phyloP scores from a whole-genome alignment of 2,329 filamentous ascomycete genomes.

The Microdochium nivale region DNA sequence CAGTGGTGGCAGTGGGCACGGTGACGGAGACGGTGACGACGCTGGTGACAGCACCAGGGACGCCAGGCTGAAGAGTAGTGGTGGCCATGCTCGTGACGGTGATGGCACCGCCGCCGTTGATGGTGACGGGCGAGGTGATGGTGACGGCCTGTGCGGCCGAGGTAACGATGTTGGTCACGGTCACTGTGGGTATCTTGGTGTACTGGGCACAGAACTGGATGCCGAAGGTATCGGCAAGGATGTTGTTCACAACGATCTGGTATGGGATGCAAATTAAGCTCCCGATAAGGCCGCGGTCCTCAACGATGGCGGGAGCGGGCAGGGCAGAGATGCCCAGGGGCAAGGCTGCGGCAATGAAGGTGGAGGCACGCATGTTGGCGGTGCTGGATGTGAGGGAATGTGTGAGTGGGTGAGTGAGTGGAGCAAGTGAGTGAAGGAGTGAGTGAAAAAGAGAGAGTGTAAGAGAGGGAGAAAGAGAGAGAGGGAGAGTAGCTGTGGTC shows the following conservation, averaged over 20 bases:
- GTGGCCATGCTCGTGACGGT: not conserved
- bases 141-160: not conserved
- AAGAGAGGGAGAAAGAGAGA: not conserved
- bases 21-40: not conserved
- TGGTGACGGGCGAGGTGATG: not conserved
- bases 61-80: not conserved
- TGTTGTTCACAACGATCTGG: not conserved
- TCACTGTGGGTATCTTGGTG: not conserved
- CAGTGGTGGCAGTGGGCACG: conserved; percentile 2
- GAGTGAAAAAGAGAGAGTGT: not conserved
- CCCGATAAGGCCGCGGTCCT: not conserved
- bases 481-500: not conserved
- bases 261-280: not conserved
- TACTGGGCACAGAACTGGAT: not conserved
- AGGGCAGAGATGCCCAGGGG: not conserved
- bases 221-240: not conserved
- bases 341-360: not conserved
- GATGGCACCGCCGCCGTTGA: not conserved
- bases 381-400: not conserved
- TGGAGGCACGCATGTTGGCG: not conserved
- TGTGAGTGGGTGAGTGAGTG: no score
- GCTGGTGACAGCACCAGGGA: not conserved
- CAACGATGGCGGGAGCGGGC: not conserved
- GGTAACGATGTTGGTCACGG: not conserved
- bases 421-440: no score